Conservation (phyloP, 2,329 filamentous ascomycete genomes). For the Rhynchosporium secalis region DNA sequence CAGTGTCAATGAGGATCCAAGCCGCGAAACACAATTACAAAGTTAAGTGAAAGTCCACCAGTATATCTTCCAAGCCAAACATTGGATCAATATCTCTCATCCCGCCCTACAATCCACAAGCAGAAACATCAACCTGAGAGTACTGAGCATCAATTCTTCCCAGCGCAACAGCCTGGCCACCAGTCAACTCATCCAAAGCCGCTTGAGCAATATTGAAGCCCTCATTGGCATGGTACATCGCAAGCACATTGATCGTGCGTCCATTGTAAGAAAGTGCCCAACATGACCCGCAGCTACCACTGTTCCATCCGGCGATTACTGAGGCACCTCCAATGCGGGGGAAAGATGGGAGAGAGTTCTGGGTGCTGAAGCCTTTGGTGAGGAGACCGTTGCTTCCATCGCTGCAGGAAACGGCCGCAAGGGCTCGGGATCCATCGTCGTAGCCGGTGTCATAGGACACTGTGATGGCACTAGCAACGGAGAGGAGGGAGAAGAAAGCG, state of each 20-base stretch:
- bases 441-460: slow-evolving; percentile 75
- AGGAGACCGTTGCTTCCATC: slow-evolving; percentile 68
- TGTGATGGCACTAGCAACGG: slow-evolving; percentile 43
- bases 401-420: slow-evolving; percentile 64
- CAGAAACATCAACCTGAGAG: slow-evolving; percentile 45
- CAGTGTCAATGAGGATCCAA: too few relatives aligned
- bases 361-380: slow-evolving; percentile 52
- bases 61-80: too few relatives aligned
- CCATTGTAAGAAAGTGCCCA: slow-evolving; percentile 55
- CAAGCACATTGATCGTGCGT: slow-evolving; percentile 54
- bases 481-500: slow-evolving; percentile 43
- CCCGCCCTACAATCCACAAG: slow-evolving; percentile 45
- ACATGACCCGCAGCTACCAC: slow-evolving; percentile 57
- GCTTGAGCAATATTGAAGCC: slow-evolving; percentile 59
- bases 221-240: slow-evolving; percentile 51
- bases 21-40: too few relatives aligned
- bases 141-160: slow-evolving; percentile 55
- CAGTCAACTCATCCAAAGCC: slow-evolving; percentile 58
- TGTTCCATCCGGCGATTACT: slow-evolving; percentile 56
- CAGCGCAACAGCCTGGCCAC: slow-evolving; percentile 49
- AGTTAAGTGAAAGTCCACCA: too few relatives aligned
- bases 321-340: slow-evolving; percentile 56
- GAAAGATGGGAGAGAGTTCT: slow-evolving; percentile 52
- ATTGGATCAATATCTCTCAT: too few relatives aligned
- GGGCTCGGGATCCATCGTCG: slow-evolving; percentile 57